A percentile compares a stretch with the other conserved stretches of the same genome.
phyloP scores from a whole-genome alignment of 768 basidiomycete species.

The Suillus subluteus region DNA sequence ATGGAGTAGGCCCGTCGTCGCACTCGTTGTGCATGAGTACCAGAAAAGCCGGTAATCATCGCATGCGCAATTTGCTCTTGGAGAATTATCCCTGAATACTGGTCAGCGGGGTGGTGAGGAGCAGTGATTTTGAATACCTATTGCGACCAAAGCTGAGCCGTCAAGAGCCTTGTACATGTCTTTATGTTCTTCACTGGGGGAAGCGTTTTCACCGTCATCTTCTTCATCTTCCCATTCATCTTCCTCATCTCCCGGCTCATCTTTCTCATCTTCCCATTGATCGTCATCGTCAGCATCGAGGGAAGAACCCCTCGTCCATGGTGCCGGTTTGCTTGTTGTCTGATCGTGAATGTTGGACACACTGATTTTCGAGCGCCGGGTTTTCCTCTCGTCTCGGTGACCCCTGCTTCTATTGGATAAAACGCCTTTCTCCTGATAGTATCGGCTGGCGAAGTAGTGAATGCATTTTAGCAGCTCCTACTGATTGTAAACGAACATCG shows the following conservation, averaged over 20 bases:
- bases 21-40: neutral
- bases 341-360: constrained; percentile 26
- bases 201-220: constrained; percentile 13
- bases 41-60: constrained; percentile 12
- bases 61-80: constrained; percentile 61
- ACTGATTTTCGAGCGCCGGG: constrained; percentile 20
- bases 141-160: constrained; percentile 71
- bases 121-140: constrained; percentile 49
- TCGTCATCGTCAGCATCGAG: constrained; percentile 14
- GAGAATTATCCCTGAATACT: constrained; percentile 59
- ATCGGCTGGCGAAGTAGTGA: constrained; percentile 53
- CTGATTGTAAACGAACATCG: constrained; percentile 25
- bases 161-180: constrained; percentile 81
- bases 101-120: neutral
- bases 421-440: constrained; percentile 66
- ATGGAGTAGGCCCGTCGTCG: neutral
- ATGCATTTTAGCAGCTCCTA: constrained; percentile 57
- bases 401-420: constrained; percentile 53
- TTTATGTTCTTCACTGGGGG: constrained; percentile 21
- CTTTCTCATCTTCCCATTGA: neutral
- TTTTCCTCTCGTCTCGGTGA: constrained; percentile 48
- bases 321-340: neutral
- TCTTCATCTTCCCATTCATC: constrained; percentile 22
- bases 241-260: constrained; percentile 18
- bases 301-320: constrained; percentile 13